A percentile compares a stretch with the other conserved stretches of the same genome.
Evolutionary conservation across 176 grass and related monocot genomes (phyloP).

Genomic region (Oryza punctata): DNA sequence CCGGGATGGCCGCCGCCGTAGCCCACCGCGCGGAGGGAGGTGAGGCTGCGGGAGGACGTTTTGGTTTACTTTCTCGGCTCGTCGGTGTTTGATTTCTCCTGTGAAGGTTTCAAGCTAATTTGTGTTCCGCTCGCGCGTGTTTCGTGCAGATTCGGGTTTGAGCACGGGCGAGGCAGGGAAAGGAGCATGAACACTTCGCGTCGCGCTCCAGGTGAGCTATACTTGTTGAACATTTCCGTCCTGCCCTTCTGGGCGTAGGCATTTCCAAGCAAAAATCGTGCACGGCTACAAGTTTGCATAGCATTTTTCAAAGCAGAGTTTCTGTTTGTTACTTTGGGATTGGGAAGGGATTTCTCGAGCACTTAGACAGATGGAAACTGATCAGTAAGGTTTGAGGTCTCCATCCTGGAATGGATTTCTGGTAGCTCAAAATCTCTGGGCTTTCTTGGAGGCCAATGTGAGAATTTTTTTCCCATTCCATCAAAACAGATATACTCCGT

Average conservation of each 20-base stretch:
- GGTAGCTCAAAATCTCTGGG: not conserved
- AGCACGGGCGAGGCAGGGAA: conserved; percentile 25
- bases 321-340: not conserved
- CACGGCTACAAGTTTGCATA: not conserved
- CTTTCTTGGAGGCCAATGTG: not conserved
- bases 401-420: not conserved
- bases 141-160: conserved; percentile 41
- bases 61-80: not conserved
- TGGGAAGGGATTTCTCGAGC: not conserved
- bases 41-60: conserved; percentile 3
- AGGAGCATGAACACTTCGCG: conserved; percentile 42
- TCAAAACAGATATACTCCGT: not conserved
- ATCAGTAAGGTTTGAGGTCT: not conserved
- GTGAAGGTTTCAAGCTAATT: not conserved
- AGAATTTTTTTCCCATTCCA: not conserved
- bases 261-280: not conserved
- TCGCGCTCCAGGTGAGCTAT: conserved; percentile 43
- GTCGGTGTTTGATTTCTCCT: not conserved
- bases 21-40: conserved; percentile 46
- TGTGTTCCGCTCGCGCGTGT: not conserved
- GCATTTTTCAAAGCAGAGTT: not conserved
- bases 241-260: not conserved
- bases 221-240: not conserved
- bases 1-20: conserved; percentile 46
- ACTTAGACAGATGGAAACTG: not conserved